These are phyloP conservation scores for Tricholoma bakamatsutake DNA, from an alignment of 768 basidiomycete genomes.

Conservation along the genomic window DNA sequence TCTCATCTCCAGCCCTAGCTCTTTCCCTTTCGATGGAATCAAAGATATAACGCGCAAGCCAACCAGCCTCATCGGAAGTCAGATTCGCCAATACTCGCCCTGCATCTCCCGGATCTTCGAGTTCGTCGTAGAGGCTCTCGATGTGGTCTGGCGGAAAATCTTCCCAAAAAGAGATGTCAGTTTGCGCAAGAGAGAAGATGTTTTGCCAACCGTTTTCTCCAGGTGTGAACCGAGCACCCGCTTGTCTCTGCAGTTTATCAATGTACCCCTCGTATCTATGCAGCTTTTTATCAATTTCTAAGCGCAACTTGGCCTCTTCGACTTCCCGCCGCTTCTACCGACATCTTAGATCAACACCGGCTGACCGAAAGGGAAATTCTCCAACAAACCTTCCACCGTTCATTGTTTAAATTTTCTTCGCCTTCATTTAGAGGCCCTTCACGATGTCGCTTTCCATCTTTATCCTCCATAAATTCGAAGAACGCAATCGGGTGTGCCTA, in stretches of 20 bases:
- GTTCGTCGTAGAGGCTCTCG: conserved; percentile 53
- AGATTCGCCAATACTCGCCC: conserved; percentile 36
- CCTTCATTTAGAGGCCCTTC: conserved; percentile 62
- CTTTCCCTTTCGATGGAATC: conserved; percentile 43
- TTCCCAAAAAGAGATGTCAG: conserved; percentile 10
- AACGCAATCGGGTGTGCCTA: conserved; percentile 75
- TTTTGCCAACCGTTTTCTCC: conserved; percentile 33
- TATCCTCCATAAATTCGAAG: conserved; percentile 56
- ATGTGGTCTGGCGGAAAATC: conserved; percentile 42
- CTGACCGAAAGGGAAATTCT: neutral
- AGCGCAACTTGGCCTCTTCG: conserved; percentile 53
- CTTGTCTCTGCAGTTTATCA: conserved; percentile 57
- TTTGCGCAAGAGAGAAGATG: neutral
- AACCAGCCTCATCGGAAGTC: conserved; percentile 46
- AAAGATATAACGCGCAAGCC: conserved; percentile 51
- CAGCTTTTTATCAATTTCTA: conserved; percentile 51
- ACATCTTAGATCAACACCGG: neutral
- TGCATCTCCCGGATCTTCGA: conserved; percentile 53
- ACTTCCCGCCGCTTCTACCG: conserved; percentile 50
- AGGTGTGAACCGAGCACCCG: conserved; percentile 38
- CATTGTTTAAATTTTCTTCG: conserved; percentile 58
- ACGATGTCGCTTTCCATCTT: conserved; percentile 41
- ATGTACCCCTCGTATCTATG: conserved; percentile 51
- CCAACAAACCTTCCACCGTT: conserved; percentile 64
- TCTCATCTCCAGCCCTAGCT: conserved; percentile 47